Conservation (phyloP, 2,329 filamentous ascomycete genomes). For the Colletotrichum sp. region DNA sequence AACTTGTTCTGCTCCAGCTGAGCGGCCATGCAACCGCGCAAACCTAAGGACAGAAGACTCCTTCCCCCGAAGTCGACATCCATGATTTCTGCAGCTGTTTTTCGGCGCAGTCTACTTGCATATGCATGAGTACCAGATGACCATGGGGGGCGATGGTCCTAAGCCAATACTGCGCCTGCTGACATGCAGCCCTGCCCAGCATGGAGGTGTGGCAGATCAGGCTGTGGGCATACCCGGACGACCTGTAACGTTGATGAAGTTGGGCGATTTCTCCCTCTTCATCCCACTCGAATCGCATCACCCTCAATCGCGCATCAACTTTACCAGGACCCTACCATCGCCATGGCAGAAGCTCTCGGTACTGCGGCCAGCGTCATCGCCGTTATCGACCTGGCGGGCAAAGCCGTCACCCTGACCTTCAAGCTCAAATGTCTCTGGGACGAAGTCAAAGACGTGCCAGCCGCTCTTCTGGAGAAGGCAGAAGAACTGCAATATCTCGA, state of each 20-base stretch:
- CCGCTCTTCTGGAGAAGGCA: neutral
- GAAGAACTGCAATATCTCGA: neutral
- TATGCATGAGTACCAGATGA: too few relatives aligned
- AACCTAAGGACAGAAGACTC: neutral
- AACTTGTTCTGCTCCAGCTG: too few relatives aligned
- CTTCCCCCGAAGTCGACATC: too few relatives aligned
- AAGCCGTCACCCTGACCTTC: conserved; percentile 15
- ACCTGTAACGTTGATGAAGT: neutral
- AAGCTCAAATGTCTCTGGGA: conserved; percentile 18
- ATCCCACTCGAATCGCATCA: neutral
- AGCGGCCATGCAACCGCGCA: neutral
- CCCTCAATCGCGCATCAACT: too few relatives aligned
- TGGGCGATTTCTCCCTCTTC: neutral
- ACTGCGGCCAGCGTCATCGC: conserved; percentile 3
- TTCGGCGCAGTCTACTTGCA: too few relatives aligned
- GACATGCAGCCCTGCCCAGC: neutral
- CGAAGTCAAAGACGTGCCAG: conserved; percentile 20
- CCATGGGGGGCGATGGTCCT: too few relatives aligned
- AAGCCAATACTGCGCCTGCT: neutral
- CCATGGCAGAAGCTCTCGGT: conserved; percentile 3
- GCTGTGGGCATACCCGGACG: neutral
- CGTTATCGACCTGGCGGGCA: conserved; percentile 11
- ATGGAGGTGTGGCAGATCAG: neutral
- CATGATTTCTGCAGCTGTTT: neutral
- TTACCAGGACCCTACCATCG: neutral